These are phyloP conservation scores for Globisporangium paroecandrum DNA, from an alignment of 352 stramenopile species.

Conservation along the genomic window DNA sequence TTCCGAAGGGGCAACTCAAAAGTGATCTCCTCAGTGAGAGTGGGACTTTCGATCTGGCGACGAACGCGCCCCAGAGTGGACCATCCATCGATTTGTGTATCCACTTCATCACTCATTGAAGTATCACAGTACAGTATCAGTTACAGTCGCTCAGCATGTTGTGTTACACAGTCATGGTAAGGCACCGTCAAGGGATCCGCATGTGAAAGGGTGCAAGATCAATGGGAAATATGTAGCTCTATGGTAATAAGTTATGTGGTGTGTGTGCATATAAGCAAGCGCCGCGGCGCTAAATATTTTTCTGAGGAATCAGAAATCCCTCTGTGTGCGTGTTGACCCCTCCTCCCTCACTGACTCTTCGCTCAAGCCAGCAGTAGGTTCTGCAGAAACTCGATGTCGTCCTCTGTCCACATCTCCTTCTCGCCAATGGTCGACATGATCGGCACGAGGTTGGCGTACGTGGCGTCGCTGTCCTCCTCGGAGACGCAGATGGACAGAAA, in stretches of 20 bases:
- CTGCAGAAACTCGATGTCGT: constrained; percentile 81
- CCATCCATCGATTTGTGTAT: constrained; percentile 2
- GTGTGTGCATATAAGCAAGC: neutral
- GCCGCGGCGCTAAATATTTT: constrained; percentile 10
- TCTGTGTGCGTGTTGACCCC: neutral
- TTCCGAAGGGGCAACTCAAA: constrained; percentile 3
- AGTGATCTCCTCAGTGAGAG: constrained; percentile 7
- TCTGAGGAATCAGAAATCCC: too few relatives aligned
- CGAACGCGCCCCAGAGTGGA: constrained; percentile 2
- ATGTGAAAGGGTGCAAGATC: neutral
- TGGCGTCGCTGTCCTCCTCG: constrained; percentile 29
- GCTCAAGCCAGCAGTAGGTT: constrained; percentile 58
- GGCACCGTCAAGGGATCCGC: neutral
- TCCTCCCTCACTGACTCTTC: constrained; percentile 5
- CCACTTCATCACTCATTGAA: constrained; percentile 2
- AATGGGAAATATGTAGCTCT: neutral
- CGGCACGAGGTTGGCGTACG: constrained; percentile 40
- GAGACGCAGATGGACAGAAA: constrained; percentile 41
- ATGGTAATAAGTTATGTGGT: constrained; percentile 10
- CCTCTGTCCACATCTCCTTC: constrained; percentile 70
- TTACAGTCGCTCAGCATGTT: neutral
- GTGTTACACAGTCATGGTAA: neutral
- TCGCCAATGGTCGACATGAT: constrained; percentile 44
- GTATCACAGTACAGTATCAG: neutral
- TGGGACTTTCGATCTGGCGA: constrained; percentile 15